phyloP scores from a whole-genome alignment of 78 protist species.

The Speleostelium caveatum region DNA sequence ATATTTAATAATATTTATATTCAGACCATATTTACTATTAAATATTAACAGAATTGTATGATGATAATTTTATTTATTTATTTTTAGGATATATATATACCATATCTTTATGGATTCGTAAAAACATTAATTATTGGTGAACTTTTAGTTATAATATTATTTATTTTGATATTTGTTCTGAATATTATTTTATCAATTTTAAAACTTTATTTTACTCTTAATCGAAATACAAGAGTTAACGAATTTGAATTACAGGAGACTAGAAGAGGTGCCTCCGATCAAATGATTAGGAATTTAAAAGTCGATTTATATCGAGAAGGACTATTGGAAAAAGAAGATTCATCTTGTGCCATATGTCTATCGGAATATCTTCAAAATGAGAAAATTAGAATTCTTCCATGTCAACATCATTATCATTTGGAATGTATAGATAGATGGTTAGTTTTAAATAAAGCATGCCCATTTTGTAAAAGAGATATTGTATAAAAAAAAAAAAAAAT shows the following conservation, averaged over 20 bases:
- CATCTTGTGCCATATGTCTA: constrained; percentile 44
- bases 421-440: constrained; percentile 38
- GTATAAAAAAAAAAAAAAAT: too few relatives aligned
- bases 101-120: constrained; percentile 16
- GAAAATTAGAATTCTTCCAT: constrained; percentile 34
- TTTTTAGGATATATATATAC: constrained; percentile 8
- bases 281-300: constrained; percentile 26
- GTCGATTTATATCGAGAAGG: neutral
- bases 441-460: constrained; percentile 26
- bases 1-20: neutral
- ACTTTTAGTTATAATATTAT: neutral
- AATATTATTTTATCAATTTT: neutral
- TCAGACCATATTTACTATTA: too few relatives aligned
- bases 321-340: constrained; percentile 10
- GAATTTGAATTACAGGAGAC: neutral
- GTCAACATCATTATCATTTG: constrained; percentile 42
- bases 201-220: neutral
- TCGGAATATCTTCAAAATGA: constrained; percentile 19
- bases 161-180: neutral
- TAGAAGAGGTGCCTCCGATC: constrained; percentile 27
- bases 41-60: neutral
- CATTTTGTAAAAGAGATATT: constrained; percentile 51
- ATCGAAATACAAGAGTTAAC: neutral
- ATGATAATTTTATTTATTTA: neutral
- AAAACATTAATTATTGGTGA: neutral